Evolutionary conservation across 805 yeast species (phyloP), one percentile per base, ranked within the genome.

Genomic region (Candida hispaniensis): DNA sequence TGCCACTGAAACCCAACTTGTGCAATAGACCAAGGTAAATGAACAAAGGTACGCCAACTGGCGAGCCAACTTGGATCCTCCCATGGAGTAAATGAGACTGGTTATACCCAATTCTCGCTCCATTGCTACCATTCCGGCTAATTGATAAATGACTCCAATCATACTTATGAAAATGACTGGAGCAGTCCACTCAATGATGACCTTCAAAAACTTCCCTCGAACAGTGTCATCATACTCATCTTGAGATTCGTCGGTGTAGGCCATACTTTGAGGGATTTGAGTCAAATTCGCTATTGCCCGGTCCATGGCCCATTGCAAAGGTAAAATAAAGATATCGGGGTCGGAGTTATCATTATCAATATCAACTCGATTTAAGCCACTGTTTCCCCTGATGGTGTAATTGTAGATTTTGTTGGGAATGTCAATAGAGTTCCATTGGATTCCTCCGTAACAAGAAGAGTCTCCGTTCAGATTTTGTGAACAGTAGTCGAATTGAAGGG

Each of bases 91-190:
- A 14, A 56, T 44, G 21, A 56, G 39, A 9, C 45, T 43, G 5
- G 59, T 38, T 23, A 56, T 40, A 1, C 60, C 60, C 8, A 33
- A 22, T 29, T 56, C 59, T 12, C 60, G 44, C 29, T 56, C 60
- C 28, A 39, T 43, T 11, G 60, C 56, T 6, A 52, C 49, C 14
- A 45, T 44, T 7, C 61, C 60, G 14, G 56, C 46, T 9, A 56
- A 43, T 25, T 56, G 60, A 41, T 56, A 56, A n/a, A 51, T 43
- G 18, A 54, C 55, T 16, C 60, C 60, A 35, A 56, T 50, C 52
- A 56, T 52, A 25, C 50, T 48, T 6, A 56, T 44, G 36, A 56
- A 52, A 39, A 56, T 41, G 2, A 58, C 60, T 3, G 59, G 58
- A 7, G 59, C 52, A 21, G 55, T 40, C 47, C 48, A 53, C 34